Evolutionary conservation across 371 early-diverging fungal genomes (phyloP).

Genomic region (Blakeslea trispora): DNA sequence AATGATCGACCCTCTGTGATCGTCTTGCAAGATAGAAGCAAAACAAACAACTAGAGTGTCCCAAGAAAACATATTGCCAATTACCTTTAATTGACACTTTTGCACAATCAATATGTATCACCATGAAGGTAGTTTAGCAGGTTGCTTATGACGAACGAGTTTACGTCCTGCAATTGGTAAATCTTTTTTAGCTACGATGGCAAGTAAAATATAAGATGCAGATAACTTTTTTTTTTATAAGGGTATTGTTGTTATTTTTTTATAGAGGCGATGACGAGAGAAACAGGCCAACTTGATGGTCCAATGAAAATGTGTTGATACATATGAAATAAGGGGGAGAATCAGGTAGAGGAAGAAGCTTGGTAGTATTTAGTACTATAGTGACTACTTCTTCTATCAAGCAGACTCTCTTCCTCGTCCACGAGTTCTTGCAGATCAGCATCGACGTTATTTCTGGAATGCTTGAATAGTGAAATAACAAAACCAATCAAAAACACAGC

Average conservation of each 20-base stretch:
- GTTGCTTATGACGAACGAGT: slow-evolving; percentile 13
- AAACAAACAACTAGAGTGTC: not conserved
- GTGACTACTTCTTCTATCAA: slow-evolving; percentile 18
- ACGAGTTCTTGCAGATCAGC: slow-evolving; percentile 27
- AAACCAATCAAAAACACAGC: slow-evolving; percentile 43
- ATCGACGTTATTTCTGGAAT: slow-evolving; percentile 28
- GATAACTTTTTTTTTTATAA: not conserved
- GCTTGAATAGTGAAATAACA: slow-evolving; percentile 22
- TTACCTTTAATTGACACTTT: slow-evolving; percentile 24
- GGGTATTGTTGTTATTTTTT: not conserved
- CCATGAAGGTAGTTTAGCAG: slow-evolving; percentile 18
- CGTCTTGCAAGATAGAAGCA: slow-evolving; percentile 11
- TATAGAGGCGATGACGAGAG: too few relatives aligned
- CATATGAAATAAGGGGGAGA: too few relatives aligned
- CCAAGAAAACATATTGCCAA: slow-evolving; percentile 16
- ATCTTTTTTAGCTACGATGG: not conserved
- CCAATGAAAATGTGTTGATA: too few relatives aligned
- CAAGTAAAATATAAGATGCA: not conserved
- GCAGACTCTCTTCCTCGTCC: slow-evolving; percentile 27
- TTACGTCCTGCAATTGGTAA: slow-evolving; percentile 20
- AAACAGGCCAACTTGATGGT: too few relatives aligned
- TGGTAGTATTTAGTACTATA: slow-evolving; percentile 7
- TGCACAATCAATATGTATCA: slow-evolving; percentile 3
- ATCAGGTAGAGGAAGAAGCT: slow-evolving; percentile 4
- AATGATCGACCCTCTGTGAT: not conserved